Percentiles rank a stretch among this genome's conserved stretches.
Evolutionary conservation across 305 asterid genomes (phyloP).

Genomic region (Ajuga reptans): DNA sequence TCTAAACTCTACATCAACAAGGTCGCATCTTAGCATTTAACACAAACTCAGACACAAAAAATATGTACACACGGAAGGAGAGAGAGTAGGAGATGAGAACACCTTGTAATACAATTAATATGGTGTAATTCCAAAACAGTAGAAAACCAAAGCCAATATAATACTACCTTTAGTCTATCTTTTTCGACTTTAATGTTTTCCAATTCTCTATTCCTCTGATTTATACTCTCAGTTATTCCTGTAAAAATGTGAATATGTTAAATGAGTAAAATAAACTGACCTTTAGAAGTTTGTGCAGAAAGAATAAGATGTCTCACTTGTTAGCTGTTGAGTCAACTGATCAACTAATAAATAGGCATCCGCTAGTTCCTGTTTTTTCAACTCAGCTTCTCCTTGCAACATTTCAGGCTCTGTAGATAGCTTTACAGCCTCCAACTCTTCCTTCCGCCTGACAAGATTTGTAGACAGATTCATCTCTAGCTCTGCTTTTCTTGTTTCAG

Average conservation of each 20-base stretch:
- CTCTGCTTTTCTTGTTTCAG: slow-evolving; percentile 89
- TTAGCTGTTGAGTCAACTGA: slow-evolving; percentile 58
- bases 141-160: slow-evolving; percentile 19
- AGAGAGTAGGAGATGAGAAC: not conserved
- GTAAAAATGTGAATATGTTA: slow-evolving; percentile 21
- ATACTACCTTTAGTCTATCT: slow-evolving; percentile 64
- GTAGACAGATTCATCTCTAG: slow-evolving; percentile 96
- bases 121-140: slow-evolving; percentile 9
- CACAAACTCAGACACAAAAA: slow-evolving; percentile 13
- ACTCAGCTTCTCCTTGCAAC: slow-evolving; percentile 72
- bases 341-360: slow-evolving; percentile 59
- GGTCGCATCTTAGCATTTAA: slow-evolving; percentile 23
- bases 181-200: slow-evolving; percentile 65
- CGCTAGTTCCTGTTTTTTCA: slow-evolving; percentile 66
- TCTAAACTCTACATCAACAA: slow-evolving; percentile 51
- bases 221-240: slow-evolving; percentile 61
- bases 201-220: slow-evolving; percentile 48
- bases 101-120: not conserved
- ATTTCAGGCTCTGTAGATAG: slow-evolving; percentile 56
- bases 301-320: slow-evolving; percentile 40
- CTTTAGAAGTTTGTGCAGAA: slow-evolving; percentile 11
- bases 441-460: slow-evolving; percentile 86
- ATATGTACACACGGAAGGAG: not conserved
- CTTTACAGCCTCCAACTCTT: slow-evolving; percentile 84
- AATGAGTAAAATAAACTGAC: slow-evolving; percentile 10